Conservation (phyloP, 2,329 filamentous ascomycete genomes). For the Pezizomycotina sp. region DNA sequence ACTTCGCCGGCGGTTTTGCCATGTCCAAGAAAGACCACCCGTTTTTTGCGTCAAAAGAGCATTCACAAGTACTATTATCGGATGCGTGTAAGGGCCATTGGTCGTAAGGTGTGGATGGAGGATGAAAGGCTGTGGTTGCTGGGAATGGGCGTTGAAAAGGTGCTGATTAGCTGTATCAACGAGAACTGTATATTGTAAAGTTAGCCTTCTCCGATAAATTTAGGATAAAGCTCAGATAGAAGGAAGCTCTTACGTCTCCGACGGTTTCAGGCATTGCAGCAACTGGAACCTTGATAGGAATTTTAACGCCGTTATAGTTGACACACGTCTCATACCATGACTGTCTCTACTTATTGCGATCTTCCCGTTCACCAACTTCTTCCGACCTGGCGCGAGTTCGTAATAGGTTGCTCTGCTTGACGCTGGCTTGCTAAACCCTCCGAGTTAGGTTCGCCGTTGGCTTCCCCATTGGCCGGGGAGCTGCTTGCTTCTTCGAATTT, state of each 20-base stretch:
- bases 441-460: slow-evolving; percentile 21
- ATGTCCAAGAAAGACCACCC: slow-evolving; percentile 87
- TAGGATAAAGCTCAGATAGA: not conserved
- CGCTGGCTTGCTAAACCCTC: too few species aligned
- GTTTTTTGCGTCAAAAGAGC: slow-evolving; percentile 89
- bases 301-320: slow-evolving; percentile 88
- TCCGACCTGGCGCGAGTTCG: slow-evolving; percentile 23
- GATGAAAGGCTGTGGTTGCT: slow-evolving; percentile 57
- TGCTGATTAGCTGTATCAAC: slow-evolving; percentile 90
- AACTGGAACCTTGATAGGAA: slow-evolving; percentile 90
- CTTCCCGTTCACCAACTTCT: slow-evolving; percentile 23
- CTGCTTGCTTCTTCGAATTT: slow-evolving; percentile 61
- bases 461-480: slow-evolving; percentile 18
- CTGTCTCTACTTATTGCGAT: slow-evolving; percentile 53
- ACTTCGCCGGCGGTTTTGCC: slow-evolving; percentile 91
- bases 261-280: slow-evolving; percentile 90
- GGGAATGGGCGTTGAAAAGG: slow-evolving; percentile 64
- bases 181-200: slow-evolving; percentile 45
- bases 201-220: not conserved
- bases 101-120: slow-evolving; percentile 87
- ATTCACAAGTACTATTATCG: slow-evolving; percentile 86
- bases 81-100: slow-evolving; percentile 74
- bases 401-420: slow-evolving; percentile 23
- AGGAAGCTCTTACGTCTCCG: slow-evolving; percentile 42
- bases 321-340: slow-evolving; percentile 90